Base-by-base conservation (phyloP, 345 rosid species). In the Citrus cavaleriei region DNA sequence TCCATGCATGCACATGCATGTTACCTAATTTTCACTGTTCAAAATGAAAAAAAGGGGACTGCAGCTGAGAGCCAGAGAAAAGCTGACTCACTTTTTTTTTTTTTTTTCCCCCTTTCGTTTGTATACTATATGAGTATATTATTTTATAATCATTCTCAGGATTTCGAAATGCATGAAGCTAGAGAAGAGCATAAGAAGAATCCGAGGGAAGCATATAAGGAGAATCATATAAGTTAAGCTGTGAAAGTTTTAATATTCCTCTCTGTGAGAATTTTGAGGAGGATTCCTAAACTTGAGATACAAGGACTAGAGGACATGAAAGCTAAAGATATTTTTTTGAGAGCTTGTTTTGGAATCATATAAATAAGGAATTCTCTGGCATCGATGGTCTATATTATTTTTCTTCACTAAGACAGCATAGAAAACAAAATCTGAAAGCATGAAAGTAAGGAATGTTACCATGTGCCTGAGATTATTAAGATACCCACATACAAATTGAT, bases 281-380 rank as follows among this genome's bases (percentile, higher is more conserved):
- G 81, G 90, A 89, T 90, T 92, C 92, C 87, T 70, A 71, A 79
- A 79, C 91, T 85, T 84, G 80, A 84, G 83, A 84, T 81, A 84
- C 93, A 92, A 87, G 70, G 68, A 82, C 91, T 90, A 92, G 71
- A 86, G 38, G 93, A 92, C 97, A 91, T 77, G 74, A 7, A 32
- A 76, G 61, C 62, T 57, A 24, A 73, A 24, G 34, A 81, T 37
- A 71, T 64, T 22, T 18, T 68, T 49, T 55, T 46, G 72, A 49
- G 67, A 49, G 67, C 70, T 77, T 75, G 72, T 63, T 82, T 91
- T 85, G 82, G 91, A 84, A 76, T 68, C 2, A 54, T 54, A 84
- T 77, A 78, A 83, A 6, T 62, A 60, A 79, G 78, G 88, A 88
- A 90, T 86, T 88, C 83, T 84, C 84, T 80, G 79, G 76, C 81